Conservation (phyloP, 495 filamentous ascomycete species). For the Niebla homalea region DNA sequence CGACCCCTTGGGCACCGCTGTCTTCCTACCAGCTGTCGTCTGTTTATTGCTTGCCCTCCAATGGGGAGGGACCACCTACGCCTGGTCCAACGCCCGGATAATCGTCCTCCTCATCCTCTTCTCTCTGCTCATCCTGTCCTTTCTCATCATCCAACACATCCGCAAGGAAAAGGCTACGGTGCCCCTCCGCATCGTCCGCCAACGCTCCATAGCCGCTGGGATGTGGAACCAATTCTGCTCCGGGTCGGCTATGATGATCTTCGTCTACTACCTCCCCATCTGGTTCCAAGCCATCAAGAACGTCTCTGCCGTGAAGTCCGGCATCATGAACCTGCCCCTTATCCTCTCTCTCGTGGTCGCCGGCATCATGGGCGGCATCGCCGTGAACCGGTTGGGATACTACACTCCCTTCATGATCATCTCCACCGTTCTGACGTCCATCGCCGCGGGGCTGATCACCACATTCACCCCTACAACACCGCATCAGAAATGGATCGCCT, state of each 20-base stretch:
- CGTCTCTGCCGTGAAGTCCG: constrained; percentile 23
- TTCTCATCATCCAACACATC: constrained; percentile 33
- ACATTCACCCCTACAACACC: constrained; percentile 40
- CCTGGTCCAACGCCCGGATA: constrained; percentile 38
- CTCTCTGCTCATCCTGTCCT: constrained; percentile 30
- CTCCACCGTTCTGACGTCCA: constrained; percentile 37
- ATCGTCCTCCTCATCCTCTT: constrained; percentile 39
- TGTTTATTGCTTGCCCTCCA: constrained; percentile 45
- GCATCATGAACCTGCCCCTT: constrained; percentile 28
- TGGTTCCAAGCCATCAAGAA: constrained; percentile 59
- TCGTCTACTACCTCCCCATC: constrained; percentile 51
- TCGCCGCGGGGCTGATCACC: constrained; percentile 51
- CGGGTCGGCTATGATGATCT: constrained; percentile 22
- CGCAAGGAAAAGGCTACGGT: constrained; percentile 35
- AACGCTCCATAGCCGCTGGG: constrained; percentile 37
- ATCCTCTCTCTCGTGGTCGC: constrained; percentile 33
- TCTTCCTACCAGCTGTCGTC: constrained; percentile 39
- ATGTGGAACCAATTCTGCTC: constrained; percentile 23
- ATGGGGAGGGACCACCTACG: constrained; percentile 46
- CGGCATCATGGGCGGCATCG: constrained; percentile 34
- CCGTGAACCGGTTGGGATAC: constrained; percentile 48
- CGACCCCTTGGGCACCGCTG: constrained; percentile 30
- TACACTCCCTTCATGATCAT: constrained; percentile 49
- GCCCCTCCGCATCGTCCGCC: constrained; percentile 42
- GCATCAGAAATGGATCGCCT: constrained; percentile 50